Percentiles rank a stretch among this genome's conserved stretches.
These are phyloP conservation scores for Penicillium brevicompactum DNA, from an alignment of 2,329 filamentous ascomycete species.

Conservation along the genomic window DNA sequence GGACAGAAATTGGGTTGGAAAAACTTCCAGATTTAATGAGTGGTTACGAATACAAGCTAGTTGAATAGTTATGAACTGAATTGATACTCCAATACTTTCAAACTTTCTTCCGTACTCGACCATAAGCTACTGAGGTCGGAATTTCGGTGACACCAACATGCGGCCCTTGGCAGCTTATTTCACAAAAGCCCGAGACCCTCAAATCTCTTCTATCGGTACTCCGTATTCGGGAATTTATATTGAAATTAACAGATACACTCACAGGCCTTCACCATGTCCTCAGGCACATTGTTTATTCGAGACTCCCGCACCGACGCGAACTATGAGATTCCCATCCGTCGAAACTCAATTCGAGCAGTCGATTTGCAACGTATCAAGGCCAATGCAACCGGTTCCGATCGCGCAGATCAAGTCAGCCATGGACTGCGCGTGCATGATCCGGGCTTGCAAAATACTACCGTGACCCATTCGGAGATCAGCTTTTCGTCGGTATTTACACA, in stretches of 20 bases:
- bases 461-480: slow-evolving; percentile 33
- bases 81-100: background rate
- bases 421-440: slow-evolving; percentile 39
- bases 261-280: slow-evolving; percentile 9
- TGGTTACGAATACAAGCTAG: background rate
- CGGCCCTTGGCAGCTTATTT: background rate
- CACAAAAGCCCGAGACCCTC: background rate
- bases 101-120: too few relatives aligned
- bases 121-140: too few relatives aligned
- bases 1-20: background rate
- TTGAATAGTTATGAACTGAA: background rate
- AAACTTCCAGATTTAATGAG: background rate
- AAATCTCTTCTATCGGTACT: too few relatives aligned
- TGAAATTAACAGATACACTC: background rate
- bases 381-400: slow-evolving; percentile 13
- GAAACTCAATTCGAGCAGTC: slow-evolving; percentile 30
- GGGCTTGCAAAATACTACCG: slow-evolving; percentile 37
- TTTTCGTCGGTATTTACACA: slow-evolving; percentile 29
- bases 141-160: background rate
- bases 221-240: too few relatives aligned
- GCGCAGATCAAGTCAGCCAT: slow-evolving; percentile 24
- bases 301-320: slow-evolving; percentile 32
- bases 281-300: slow-evolving; percentile 20
- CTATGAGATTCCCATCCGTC: slow-evolving; percentile 32
- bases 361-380: slow-evolving; percentile 33